Percentiles rank a stretch among this genome's conserved stretches.
These are phyloP conservation scores for Beauveria pseudobassiana DNA, from an alignment of 2,329 filamentous ascomycete species.

Conservation along the genomic window DNA sequence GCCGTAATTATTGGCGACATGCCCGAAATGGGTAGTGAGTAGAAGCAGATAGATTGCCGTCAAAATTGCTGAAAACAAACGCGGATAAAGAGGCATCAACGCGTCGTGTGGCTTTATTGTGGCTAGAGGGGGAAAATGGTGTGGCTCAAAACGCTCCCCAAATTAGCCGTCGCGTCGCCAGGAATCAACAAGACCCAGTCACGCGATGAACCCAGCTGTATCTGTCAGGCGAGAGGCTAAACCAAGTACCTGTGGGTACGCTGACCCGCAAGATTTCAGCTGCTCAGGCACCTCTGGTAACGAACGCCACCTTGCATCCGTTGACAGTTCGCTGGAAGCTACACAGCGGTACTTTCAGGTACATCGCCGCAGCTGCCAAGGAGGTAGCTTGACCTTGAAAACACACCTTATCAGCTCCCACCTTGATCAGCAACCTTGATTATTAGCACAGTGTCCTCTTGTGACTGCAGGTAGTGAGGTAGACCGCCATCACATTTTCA, in stretches of 20 bases:
- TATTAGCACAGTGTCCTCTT: slow-evolving; percentile 4
- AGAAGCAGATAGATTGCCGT: too few species aligned
- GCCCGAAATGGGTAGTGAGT: too few species aligned
- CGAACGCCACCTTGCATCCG: not conserved
- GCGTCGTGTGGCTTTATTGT: slow-evolving; percentile 4
- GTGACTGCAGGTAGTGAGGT: not conserved
- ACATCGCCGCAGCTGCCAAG: not conserved
- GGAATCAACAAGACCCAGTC: not conserved
- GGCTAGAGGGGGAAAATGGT: not conserved
- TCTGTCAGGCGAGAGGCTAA: not conserved
- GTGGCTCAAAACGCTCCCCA: not conserved
- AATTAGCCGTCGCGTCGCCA: not conserved
- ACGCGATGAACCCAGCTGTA: slow-evolving; percentile 7
- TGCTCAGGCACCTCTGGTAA: not conserved
- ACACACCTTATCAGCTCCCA: not conserved
- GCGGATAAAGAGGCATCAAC: not conserved
- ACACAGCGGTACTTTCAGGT: not conserved
- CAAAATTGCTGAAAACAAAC: too few species aligned
- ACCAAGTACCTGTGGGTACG: not conserved
- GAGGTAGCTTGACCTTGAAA: not conserved
- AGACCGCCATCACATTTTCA: slow-evolving; percentile 1
- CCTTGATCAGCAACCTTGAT: not conserved
- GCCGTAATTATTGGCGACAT: too few species aligned
- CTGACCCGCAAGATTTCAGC: not conserved
- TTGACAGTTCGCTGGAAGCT: not conserved